Conservation (phyloP, 805 yeast genomes). For the Starmerella cellae region DNA sequence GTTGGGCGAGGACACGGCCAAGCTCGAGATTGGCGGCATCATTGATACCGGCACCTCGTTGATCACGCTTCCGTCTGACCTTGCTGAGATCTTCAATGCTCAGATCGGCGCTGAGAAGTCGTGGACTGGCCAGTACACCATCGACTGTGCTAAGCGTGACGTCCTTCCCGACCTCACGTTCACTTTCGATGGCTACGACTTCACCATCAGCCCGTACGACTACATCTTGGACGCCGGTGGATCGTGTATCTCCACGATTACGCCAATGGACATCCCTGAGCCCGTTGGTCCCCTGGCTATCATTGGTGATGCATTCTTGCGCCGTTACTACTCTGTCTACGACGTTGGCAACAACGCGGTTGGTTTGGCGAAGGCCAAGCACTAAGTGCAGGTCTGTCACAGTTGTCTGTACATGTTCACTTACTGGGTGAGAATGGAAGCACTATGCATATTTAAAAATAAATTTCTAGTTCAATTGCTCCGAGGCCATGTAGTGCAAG, state of each 20-base stretch:
- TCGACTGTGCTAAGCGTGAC: conserved; percentile 80
- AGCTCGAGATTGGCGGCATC: conserved; percentile 84
- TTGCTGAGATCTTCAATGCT: conserved; percentile 89
- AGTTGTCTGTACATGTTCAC: too few species aligned
- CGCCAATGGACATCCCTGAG: conserved; percentile 94
- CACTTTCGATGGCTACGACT: conserved; percentile 79
- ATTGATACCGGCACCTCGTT: conserved; percentile 97
- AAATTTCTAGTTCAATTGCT: too few species aligned
- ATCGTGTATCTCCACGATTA: conserved; percentile 89
- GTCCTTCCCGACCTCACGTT: conserved; percentile 83
- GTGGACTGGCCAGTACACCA: conserved; percentile 93
- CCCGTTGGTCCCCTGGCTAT: conserved; percentile 96
- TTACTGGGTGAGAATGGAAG: too few species aligned
- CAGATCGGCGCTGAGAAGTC: conserved; percentile 95
- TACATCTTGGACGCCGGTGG: conserved; percentile 92
- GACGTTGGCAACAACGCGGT: conserved; percentile 85
- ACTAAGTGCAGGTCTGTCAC: too few species aligned
- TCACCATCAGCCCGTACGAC: conserved; percentile 78
- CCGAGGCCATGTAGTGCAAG: too few species aligned
- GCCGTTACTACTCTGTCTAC: conserved; percentile 87
- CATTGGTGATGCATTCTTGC: conserved; percentile 92
- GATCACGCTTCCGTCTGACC: conserved; percentile 84
- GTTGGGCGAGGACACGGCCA: conserved; percentile 84
- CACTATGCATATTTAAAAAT: too few species aligned
- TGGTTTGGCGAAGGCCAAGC: conserved; percentile 74